phyloP scores from a whole-genome alignment of 2,329 filamentous ascomycete species.

The Plenodomus biglobosus region DNA sequence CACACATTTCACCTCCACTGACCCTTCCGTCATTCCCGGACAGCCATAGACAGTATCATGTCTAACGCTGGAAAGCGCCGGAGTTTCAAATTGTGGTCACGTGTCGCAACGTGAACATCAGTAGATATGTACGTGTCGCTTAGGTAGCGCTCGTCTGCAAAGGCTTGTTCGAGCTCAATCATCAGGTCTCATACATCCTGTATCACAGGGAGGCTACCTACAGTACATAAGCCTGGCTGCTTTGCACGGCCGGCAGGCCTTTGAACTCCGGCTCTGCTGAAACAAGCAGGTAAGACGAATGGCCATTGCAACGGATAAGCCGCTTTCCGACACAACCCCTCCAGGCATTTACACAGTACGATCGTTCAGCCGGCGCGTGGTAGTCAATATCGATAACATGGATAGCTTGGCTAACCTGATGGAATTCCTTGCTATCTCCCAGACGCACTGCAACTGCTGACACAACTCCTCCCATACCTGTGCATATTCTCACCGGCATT shows the following conservation, averaged over 20 bases:
- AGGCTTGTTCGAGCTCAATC: neutral
- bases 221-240: slow-evolving; percentile 23
- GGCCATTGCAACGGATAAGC: neutral
- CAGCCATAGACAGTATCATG: no score
- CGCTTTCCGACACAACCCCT: neutral
- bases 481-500: neutral
- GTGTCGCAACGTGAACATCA: neutral
- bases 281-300: slow-evolving; percentile 32
- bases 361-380: neutral
- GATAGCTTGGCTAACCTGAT: neutral
- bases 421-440: neutral
- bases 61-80: no score
- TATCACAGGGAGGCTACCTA: neutral
- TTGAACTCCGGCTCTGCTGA: slow-evolving; percentile 2
- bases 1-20: neutral
- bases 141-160: neutral
- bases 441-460: neutral
- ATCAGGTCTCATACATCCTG: neutral
- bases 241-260: slow-evolving; percentile 11
- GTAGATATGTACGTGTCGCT: no score
- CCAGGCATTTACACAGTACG: slow-evolving; percentile 8
- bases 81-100: neutral
- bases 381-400: neutral
- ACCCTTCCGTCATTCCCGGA: no score
- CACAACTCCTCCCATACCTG: neutral